Evolutionary conservation across 164 flowering plant species (phyloP), one percentile per base, ranked within the genome.

Genomic region (Chimonanthus praecox): DNA sequence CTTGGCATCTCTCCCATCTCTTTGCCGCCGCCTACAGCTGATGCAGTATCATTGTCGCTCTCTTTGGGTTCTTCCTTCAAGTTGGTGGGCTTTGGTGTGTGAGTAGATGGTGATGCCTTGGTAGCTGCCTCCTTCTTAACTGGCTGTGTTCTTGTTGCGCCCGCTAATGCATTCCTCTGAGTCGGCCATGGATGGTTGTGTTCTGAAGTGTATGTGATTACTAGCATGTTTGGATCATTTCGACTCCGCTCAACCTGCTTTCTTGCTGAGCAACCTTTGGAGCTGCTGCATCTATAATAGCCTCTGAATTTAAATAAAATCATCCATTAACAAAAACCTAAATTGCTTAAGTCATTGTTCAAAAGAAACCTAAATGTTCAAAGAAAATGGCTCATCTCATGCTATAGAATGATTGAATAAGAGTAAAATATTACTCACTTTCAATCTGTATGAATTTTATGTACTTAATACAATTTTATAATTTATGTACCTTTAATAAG

Each of bases 201-300:
- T 33, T 92, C 98, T 11, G 94, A 92, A 2, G 98, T 92, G 86
- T 92, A 92, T 33, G 98, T 91, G 61, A 92, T 92, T 4, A 91
- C 96, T 68, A 92, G 69, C 98, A 92, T 91, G 84, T 88, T 92
- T 1, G 98, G 94, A 82, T 92, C 98, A 3, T 88, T 87, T 65
- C 96, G 80, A 86, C 98, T 91, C 45, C 96, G 67, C 78, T 92
- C 97, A 0, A 92, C 97, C 78, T 92, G 97, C 79, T 92, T 92
- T 73, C 97, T 86, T 18, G 98, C 98, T 6, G 92, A 87, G 73
- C 98, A 92, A 47, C 98, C 98, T 79, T 92, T 92, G n/a, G 97
- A 81, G 33, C 33, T 33, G 33, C 33, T 33, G 33, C 33, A 33
- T 33, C 33, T 33, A 33, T 33, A 33, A 33, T 92, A 92, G 7